Base-by-base conservation (phyloP, 768 basidiomycete species). In the Kwoniella sp. region DNA sequence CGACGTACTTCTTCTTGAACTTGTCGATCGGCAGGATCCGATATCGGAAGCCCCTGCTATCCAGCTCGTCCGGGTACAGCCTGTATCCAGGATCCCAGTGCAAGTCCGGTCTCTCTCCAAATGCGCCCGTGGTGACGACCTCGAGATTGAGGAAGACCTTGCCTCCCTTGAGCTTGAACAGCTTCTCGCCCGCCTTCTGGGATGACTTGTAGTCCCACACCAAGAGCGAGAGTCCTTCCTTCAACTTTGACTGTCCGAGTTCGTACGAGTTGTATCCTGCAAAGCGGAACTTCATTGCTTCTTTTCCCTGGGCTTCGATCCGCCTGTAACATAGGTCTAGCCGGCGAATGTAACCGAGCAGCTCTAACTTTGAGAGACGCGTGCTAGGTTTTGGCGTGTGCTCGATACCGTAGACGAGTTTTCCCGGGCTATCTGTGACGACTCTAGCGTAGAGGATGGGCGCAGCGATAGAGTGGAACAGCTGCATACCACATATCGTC, bases 391-490 rank as follows among this genome's bases (percentile, higher is more conserved):
- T 4, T 2, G 47, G 17, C 5, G 30, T 37, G 1, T 29, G 26
- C 0, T 23, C 37, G 26, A 55, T 15, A 0, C 52, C 61, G 26
- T 45, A 54, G 52, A 62, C 26, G 0, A 62, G 23, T 25, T 41
- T 9, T 17, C 23, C n/a, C 0, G 61, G 61, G 28, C 37, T 30
- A 20, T 47, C 25, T 0, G 53, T 55, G 37, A 62, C 23, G 1
- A 62, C 53, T 28, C 53, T 7, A 11, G 61, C 41, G 53, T 62
- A 62, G 4, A 62, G 61, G 12, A 62, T 52, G 4, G 52, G 52
- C 0, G 52, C 51, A 8, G 61, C 28, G 26, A 62, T 29, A 13
- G 7, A 28, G 23, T 62, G 37, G 26, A 62, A 62, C 7, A 29
- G 3, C 61, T 62, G 37, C n/a, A n/a, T n/a, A n/a, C n/a, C n/a